Percentiles rank a stretch among this genome's conserved stretches.
Evolutionary conservation across 2,329 filamentous ascomycete species (phyloP).

Genomic region (Calycina herbarum): DNA sequence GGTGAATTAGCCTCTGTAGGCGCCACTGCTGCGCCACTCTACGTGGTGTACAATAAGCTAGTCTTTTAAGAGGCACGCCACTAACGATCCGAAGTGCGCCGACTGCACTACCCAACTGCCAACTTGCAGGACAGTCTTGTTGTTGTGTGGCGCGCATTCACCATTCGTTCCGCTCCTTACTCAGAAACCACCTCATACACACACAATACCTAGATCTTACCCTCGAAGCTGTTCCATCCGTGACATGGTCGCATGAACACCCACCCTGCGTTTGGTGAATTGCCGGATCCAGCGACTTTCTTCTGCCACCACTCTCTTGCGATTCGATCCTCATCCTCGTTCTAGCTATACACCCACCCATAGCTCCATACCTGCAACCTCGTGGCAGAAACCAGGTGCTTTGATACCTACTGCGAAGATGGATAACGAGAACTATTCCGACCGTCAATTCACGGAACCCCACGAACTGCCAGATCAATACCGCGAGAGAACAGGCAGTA

Average conservation of each 20-base stretch:
- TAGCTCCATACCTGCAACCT: neutral
- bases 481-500: slow-evolving; percentile 25
- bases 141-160: too few relatives aligned
- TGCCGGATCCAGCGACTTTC: neutral
- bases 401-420: slow-evolving; percentile 15
- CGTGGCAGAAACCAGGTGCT: neutral
- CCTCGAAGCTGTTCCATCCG: neutral
- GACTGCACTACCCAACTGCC: slow-evolving; percentile 1
- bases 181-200: neutral
- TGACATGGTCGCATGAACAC: slow-evolving; percentile 5
- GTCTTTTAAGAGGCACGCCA: neutral
- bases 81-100: neutral
- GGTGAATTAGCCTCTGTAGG: too few relatives aligned
- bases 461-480: slow-evolving; percentile 25
- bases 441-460: slow-evolving; percentile 17
- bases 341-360: neutral
- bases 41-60: too few relatives aligned
- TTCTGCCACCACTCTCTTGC: neutral
- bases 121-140: neutral
- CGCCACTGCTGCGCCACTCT: too few relatives aligned
- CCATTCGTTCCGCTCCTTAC: neutral
- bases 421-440: slow-evolving; percentile 24
- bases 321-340: slow-evolving; percentile 4
- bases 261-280: neutral
- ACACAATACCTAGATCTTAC: neutral